A percentile compares a stretch with the other conserved stretches of the same genome.
These are phyloP conservation scores for Ophiobolus disseminans DNA, from an alignment of 2,329 filamentous ascomycete genomes.

Conservation along the genomic window DNA sequence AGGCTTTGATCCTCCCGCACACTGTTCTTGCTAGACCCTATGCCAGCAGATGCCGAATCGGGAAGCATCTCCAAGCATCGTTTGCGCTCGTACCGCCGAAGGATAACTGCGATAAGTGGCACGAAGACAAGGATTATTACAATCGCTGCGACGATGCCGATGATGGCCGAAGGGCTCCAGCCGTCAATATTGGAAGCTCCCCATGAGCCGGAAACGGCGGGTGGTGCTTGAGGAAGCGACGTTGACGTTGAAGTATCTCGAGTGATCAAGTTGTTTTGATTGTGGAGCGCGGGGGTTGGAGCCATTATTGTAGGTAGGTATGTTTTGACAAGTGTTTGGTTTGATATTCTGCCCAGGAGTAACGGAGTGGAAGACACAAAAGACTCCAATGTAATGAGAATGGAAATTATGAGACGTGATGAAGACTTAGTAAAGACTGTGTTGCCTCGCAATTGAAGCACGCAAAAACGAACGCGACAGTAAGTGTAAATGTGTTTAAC, in stretches of 20 bases:
- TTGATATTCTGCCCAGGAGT: too few species aligned
- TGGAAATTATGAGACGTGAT: neutral
- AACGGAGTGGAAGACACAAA: too few species aligned
- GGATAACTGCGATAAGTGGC: slow-evolving; percentile 25
- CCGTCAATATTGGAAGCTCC: slow-evolving; percentile 14
- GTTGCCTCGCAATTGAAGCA: neutral
- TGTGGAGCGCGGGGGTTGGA: neutral
- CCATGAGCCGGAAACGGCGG: slow-evolving; percentile 5
- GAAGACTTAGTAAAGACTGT: slow-evolving; percentile 9
- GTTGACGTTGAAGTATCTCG: slow-evolving; percentile 2
- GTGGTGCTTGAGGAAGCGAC: slow-evolving; percentile 19
- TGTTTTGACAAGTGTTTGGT: neutral
- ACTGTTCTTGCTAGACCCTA: slow-evolving; percentile 18
- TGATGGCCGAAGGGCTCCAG: slow-evolving; percentile 27
- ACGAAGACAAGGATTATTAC: slow-evolving; percentile 25
- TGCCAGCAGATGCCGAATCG: slow-evolving; percentile 3
- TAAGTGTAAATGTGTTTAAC: neutral
- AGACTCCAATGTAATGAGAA: too few species aligned
- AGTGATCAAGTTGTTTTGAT: neutral
- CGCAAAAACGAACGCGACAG: neutral
- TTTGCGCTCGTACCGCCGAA: slow-evolving; percentile 28
- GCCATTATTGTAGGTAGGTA: neutral
- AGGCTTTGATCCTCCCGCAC: slow-evolving; percentile 26
- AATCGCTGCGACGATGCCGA: slow-evolving; percentile 31
- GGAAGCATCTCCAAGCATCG: slow-evolving; percentile 24